Base-by-base conservation (phyloP, 106 monocot genomes). In the Hemerocallis citrina region DNA sequence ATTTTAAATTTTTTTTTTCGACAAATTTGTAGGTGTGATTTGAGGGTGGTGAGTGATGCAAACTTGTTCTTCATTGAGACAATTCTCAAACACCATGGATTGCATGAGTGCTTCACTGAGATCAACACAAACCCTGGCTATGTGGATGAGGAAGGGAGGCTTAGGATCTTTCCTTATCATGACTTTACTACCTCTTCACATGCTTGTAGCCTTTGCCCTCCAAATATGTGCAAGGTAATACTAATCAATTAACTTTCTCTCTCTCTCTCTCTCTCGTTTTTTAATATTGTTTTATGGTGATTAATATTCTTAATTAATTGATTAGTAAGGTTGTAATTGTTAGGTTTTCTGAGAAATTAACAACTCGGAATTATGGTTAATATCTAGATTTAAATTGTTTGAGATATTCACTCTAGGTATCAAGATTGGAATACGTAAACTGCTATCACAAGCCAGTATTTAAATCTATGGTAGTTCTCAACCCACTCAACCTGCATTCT, bases 171-270 rank as follows among this genome's bases (percentile, higher is more conserved):
- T 3, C 90, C 95, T 32, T 78, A 44, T 74, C 86, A 86, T 71
- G 94, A 95, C 49, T 81, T 87, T 66, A 36, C 68, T 61, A 46
- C 24, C 32, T 71, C 71, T 13, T 24, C 76, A 9, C 89, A 89
- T 68, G 86, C 76, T 6, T 96, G 90, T 72, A 60, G 48, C 11
- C 58, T 74, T 50, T 93, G 92, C 92, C 88, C 92, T 37, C 81
- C 84, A 17, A 93, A 93, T 42, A 93, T 88, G 92, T 93, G 92
- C 81, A 93, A 93, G 88, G 92, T 89, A 63, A n/a, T n/a, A n/a
- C n/a, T n/a, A n/a, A n/a, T n/a, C n/a, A n/a, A 55, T 13, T 3
- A 9, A 28, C 30, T 34, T 11, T 38, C 13, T 45, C 17, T 47
- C 17, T 23, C 39, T 59, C 14, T 24, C 47, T 13, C 23, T 13